A percentile compares a stretch with the other conserved stretches of the same genome.
Conservation (phyloP, 2,329 filamentous ascomycete species). For the Ophiostoma australiae region DNA sequence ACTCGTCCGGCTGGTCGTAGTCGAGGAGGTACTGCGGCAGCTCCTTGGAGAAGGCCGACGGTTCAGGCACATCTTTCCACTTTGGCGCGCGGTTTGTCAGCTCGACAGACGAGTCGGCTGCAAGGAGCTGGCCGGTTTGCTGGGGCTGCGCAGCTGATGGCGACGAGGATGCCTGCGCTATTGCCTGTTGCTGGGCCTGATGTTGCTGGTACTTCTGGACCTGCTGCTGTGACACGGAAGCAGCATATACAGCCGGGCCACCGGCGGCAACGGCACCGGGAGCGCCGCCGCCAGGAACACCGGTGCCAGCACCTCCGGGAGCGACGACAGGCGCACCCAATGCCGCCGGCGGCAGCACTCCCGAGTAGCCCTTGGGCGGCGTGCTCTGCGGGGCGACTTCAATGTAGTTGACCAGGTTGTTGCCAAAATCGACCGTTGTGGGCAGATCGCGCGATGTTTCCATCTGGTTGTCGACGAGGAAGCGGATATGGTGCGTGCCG, state of each 20-base stretch:
- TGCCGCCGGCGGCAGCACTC: neutral
- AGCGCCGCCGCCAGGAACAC: neutral
- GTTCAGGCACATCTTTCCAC: constrained; percentile 53
- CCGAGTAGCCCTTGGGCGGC: constrained; percentile 32
- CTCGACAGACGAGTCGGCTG: constrained; percentile 21
- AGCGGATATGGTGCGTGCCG: constrained; percentile 94
- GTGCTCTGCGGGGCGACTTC: constrained; percentile 79
- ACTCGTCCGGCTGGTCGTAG: constrained; percentile 79
- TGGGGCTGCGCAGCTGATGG: neutral
- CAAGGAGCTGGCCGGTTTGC: neutral
- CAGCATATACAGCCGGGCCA: neutral
- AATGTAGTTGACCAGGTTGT: constrained; percentile 97
- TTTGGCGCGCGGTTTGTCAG: constrained; percentile 37
- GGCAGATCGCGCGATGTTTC: constrained; percentile 79
- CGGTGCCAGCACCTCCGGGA: constrained; percentile 31
- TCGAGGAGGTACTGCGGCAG: constrained; percentile 84
- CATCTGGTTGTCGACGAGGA: constrained; percentile 92
- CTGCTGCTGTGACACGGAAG: constrained; percentile 27
- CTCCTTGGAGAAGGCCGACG: constrained; percentile 61
- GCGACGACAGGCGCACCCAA: constrained; percentile 26
- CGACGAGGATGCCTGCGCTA: neutral
- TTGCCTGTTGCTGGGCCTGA: neutral
- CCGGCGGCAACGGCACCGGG: neutral
- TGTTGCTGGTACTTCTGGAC: constrained; percentile 30
- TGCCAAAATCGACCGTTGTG: constrained; percentile 95